Conservation (phyloP, 768 basidiomycete genomes). For the Dacryopinax spathularia region DNA sequence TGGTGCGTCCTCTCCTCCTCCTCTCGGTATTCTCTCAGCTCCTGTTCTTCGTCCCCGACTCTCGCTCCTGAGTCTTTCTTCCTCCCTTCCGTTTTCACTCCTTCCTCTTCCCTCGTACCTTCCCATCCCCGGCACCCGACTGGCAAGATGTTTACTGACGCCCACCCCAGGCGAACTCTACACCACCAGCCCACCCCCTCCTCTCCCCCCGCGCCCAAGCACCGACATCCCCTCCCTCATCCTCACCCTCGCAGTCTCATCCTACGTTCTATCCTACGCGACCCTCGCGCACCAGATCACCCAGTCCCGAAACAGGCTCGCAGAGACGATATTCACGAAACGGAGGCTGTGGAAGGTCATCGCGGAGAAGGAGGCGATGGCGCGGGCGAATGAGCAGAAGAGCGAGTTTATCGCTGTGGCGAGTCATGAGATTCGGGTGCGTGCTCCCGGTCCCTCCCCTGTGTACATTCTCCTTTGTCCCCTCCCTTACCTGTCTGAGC, state of each 20-base stretch:
- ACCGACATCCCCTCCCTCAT: neutral
- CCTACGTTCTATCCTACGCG: neutral
- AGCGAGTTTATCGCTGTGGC: neutral
- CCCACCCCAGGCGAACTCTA: neutral
- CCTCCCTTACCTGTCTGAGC: too few species aligned
- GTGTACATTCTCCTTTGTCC: neutral
- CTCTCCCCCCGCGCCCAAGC: neutral
- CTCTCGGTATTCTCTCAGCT: too few species aligned
- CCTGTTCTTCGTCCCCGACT: too few species aligned
- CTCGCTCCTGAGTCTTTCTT: too few species aligned
- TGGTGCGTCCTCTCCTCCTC: neutral
- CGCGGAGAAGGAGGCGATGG: neutral
- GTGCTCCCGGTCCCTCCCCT: neutral
- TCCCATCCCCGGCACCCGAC: neutral
- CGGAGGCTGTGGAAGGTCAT: neutral
- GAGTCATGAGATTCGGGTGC: neutral
- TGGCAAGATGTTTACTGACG: neutral
- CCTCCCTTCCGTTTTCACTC: too few species aligned
- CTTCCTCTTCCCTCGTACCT: too few species aligned
- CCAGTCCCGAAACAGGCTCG: neutral
- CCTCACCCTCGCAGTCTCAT: neutral
- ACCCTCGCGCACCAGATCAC: neutral
- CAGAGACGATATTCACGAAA: neutral
- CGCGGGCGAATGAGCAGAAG: neutral
- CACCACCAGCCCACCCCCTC: neutral